Base-by-base conservation (phyloP, 768 basidiomycete species). In the Lyophyllum decastes region DNA sequence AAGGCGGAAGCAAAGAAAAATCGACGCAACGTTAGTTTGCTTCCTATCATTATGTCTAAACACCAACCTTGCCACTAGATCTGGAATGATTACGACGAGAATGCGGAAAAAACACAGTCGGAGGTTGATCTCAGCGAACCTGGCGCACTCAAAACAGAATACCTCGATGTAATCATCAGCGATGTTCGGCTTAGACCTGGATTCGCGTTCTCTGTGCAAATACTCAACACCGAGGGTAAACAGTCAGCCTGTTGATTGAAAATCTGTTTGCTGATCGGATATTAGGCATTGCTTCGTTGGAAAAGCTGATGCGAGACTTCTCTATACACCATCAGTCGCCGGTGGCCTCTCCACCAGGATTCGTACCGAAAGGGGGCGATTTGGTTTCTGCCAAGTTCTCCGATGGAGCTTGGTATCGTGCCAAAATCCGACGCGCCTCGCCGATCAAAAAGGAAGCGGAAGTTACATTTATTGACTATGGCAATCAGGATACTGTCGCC, bases 391-490 rank as follows among this genome's bases (percentile, higher is more conserved):
- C 95, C 17, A 94, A 94, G 68, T 98, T 98, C 74, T 91, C 90
- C 48, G 91, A 97, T 66, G 92, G 92, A 8, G 79, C 88, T 48
- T 99, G 96, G 97, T 98, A 98, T 73, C 90, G 96, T 51, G 96
- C 96, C 44, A 92, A 87, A 76, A 88, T 98, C 59, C 89, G 90
- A 52, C 83, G 92, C 21, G 76, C 85, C n/a, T 95, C 93, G 45
- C 85, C 92, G 4, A 65, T 92, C 41, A 97, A 95, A 76, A 94
- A 90, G 69, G 94, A 97, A 72, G 95, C 94, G 6, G 93, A 97
- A 70, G 89, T 99, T 33, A 88, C 89, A 8, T 98, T 98, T 76
- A 95, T 98, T 64, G 90, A 93, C 70, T 93, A 96, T 68, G 96
- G 96, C 30, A 98, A 99, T 72, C 91, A 95, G 72, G 94, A 96